Conservation (phyloP, 2,329 filamentous ascomycete species). For the Cladosporium phlei region DNA sequence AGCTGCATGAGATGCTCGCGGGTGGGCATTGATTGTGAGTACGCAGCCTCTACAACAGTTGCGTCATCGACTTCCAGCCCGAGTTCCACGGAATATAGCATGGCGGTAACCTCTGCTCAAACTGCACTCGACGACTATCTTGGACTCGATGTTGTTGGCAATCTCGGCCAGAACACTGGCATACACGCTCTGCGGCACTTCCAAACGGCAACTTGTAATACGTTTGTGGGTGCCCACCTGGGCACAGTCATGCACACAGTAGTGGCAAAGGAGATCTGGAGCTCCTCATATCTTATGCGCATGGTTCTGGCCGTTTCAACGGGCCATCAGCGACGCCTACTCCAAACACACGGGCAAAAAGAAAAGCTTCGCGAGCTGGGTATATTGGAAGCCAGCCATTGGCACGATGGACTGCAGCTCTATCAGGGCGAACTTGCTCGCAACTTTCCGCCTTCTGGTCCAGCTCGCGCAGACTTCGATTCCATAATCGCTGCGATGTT, state of each 20-base stretch:
- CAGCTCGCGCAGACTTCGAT: conserved; percentile 11
- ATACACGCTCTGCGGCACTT: conserved; percentile 19
- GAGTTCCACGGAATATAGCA: conserved; percentile 2
- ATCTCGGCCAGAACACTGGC: background rate
- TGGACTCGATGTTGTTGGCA: background rate
- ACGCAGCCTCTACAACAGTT: background rate
- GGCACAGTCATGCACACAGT: conserved; percentile 16
- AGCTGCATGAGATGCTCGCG: conserved; percentile 15
- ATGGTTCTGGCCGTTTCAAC: conserved; percentile 20
- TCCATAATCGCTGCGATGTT: conserved; percentile 19
- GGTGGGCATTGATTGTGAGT: conserved; percentile 12
- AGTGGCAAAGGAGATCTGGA: conserved; percentile 17
- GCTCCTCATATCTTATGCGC: conserved; percentile 21
- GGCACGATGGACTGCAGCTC: conserved; percentile 19
- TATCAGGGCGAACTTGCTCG: conserved; percentile 15
- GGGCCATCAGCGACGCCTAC: conserved; percentile 14
- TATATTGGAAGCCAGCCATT: conserved; percentile 17
- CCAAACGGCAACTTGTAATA: conserved; percentile 16
- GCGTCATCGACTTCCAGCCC: background rate
- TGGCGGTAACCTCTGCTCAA: conserved; percentile 14
- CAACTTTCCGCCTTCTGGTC: background rate
- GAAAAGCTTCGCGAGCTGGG: background rate
- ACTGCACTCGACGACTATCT: conserved; percentile 14
- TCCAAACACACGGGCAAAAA: background rate
- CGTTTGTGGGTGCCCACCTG: conserved; percentile 14